phyloP scores from a whole-genome alignment of 2,329 filamentous ascomycete genomes.

The Chaetothyriales sp. region DNA sequence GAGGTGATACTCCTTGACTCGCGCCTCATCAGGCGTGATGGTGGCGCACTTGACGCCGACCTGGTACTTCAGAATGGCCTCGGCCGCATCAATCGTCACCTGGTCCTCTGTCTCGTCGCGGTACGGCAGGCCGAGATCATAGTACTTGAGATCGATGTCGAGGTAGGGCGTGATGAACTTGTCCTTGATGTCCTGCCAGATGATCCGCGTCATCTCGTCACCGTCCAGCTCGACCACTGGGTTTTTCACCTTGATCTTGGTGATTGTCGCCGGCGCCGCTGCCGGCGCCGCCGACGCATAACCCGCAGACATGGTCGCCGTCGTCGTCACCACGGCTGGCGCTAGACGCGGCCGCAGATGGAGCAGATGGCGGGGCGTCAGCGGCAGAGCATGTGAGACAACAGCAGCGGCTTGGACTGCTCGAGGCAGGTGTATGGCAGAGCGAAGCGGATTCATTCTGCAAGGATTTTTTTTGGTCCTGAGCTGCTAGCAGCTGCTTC shows the following conservation, averaged over 20 bases:
- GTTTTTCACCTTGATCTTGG: slow-evolving; percentile 99
- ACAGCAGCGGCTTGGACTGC: not conserved
- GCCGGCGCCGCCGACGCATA: not conserved
- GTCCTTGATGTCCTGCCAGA: slow-evolving; percentile 98
- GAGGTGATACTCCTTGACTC: slow-evolving; percentile 94
- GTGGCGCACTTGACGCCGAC: slow-evolving; percentile 99
- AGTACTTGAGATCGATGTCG: slow-evolving; percentile 97
- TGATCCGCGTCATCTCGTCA: slow-evolving; percentile 92
- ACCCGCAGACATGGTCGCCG: too few relatives aligned
- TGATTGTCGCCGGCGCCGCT: slow-evolving; percentile 13
- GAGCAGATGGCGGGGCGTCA: not conserved
- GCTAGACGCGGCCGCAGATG: not conserved
- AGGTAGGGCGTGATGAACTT: slow-evolving; percentile 58
- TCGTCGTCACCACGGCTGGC: not conserved
- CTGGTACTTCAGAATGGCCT: slow-evolving; percentile 97
- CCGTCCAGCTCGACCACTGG: slow-evolving; percentile 96
- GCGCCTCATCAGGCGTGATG: slow-evolving; percentile 93
- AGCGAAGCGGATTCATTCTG: not conserved
- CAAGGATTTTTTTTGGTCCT: not conserved
- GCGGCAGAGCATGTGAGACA: not conserved
- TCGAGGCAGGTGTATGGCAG: not conserved
- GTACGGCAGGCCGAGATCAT: slow-evolving; percentile 85
- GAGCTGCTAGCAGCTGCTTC: not conserved
- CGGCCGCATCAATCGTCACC: slow-evolving; percentile 86
- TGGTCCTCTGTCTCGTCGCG: slow-evolving; percentile 92